These are phyloP conservation scores for Zymoseptoria brevis DNA, from an alignment of 2,329 filamentous ascomycete genomes.

Conservation along the genomic window DNA sequence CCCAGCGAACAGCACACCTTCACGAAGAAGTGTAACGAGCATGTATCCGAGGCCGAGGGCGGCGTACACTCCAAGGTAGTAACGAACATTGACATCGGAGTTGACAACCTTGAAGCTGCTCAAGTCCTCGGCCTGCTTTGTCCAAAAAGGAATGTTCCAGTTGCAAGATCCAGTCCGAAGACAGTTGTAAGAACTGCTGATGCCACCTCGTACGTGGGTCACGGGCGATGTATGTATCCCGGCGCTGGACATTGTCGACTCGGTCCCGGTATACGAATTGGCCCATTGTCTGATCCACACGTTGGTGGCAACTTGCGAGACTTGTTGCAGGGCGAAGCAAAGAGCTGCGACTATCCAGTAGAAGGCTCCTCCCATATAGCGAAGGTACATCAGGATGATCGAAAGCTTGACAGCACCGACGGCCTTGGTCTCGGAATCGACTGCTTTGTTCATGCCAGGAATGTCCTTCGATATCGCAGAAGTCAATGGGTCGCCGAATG, in stretches of 20 bases:
- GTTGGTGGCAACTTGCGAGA: slow-evolving; percentile 80
- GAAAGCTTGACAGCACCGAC: slow-evolving; percentile 80
- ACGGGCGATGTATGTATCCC: slow-evolving; percentile 28
- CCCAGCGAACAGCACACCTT: slow-evolving; percentile 85
- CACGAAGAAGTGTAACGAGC: slow-evolving; percentile 70
- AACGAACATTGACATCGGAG: slow-evolving; percentile 59
- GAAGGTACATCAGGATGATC: slow-evolving; percentile 78
- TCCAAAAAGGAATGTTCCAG: slow-evolving; percentile 34
- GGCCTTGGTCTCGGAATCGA: slow-evolving; percentile 62
- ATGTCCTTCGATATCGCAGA: slow-evolving; percentile 36
- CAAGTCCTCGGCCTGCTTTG: slow-evolving; percentile 12
- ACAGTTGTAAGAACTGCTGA: slow-evolving; percentile 40
- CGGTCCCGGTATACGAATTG: slow-evolving; percentile 63
- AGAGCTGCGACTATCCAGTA: slow-evolving; percentile 75
- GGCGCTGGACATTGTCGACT: slow-evolving; percentile 28
- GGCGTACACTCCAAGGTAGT: slow-evolving; percentile 79
- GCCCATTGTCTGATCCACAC: slow-evolving; percentile 95
- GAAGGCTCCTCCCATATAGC: slow-evolving; percentile 91
- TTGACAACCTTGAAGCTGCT: slow-evolving; percentile 16
- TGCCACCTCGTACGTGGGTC: slow-evolving; percentile 35
- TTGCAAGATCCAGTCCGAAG: slow-evolving; percentile 44
- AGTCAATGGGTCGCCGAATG: slow-evolving; percentile 40
- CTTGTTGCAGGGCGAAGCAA: slow-evolving; percentile 74
- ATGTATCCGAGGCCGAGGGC: slow-evolving; percentile 71
- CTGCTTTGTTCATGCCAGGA: slow-evolving; percentile 44